These are phyloP conservation scores for Neocallimastix lanati DNA, from an alignment of 192 early-diverging fungal genomes.

Conservation along the genomic window DNA sequence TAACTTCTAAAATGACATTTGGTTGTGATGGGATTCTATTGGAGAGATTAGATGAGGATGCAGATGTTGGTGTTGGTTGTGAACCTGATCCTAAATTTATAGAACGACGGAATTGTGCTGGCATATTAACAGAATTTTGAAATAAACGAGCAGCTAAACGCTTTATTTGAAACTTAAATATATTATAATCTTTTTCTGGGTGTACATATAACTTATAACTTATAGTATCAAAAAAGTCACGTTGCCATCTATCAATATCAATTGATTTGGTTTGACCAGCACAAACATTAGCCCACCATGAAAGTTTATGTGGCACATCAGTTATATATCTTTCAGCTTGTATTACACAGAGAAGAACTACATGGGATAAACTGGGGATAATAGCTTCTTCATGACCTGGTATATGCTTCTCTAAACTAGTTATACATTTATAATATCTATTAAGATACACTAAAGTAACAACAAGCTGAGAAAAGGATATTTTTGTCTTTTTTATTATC, in stretches of 20 bases:
- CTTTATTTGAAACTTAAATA: background rate
- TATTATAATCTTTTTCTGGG: background rate
- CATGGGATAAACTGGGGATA: background rate
- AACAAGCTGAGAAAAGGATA: background rate
- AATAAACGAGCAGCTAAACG: background rate
- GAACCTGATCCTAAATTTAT: background rate
- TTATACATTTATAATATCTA: background rate
- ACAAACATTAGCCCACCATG: background rate
- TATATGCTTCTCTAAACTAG: background rate
- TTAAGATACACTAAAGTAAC: background rate
- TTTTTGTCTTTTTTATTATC: background rate
- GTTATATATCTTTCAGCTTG: background rate
- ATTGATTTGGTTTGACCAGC: background rate
- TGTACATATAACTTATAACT: background rate
- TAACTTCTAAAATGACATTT: background rate
- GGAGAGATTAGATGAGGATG: background rate
- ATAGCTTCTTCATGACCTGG: background rate
- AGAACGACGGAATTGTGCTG: background rate
- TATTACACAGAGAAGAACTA: background rate
- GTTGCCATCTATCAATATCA: background rate
- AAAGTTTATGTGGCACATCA: background rate
- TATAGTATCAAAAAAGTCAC: background rate
- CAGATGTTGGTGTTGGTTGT: background rate
- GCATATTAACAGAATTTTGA: background rate
- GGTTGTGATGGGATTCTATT: background rate